phyloP scores from a whole-genome alignment of 2,329 filamentous ascomycete genomes.

The Albifimbria verrucaria region DNA sequence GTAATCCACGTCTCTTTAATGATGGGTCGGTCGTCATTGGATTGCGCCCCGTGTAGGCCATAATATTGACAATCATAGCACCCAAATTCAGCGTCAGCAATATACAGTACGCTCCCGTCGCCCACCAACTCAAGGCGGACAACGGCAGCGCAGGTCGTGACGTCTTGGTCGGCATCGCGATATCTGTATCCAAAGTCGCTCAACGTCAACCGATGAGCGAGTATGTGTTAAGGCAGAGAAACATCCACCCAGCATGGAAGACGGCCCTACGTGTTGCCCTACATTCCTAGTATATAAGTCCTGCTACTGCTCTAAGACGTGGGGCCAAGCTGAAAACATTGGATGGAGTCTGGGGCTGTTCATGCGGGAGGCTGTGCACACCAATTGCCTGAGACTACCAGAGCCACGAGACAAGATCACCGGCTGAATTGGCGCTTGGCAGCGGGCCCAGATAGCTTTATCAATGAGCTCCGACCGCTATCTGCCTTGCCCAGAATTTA shows the following conservation, averaged over 20 bases:
- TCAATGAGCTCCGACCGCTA: too few relatives aligned
- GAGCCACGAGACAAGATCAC: neutral
- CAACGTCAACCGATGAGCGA: too few relatives aligned
- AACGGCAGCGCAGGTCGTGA: too few relatives aligned
- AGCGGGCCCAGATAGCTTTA: neutral
- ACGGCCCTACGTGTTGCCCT: too few relatives aligned
- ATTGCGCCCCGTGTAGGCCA: constrained; percentile 1
- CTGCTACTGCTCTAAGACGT: too few relatives aligned
- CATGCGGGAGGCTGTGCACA: neutral
- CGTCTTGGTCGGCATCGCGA: too few relatives aligned
- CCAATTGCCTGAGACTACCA: neutral
- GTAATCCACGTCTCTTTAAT: neutral
- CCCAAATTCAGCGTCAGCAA: neutral
- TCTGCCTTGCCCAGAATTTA: too few relatives aligned
- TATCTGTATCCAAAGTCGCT: too few relatives aligned
- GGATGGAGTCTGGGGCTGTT: neutral
- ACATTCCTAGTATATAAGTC: neutral
- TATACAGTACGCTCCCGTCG: too few relatives aligned
- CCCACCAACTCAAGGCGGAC: too few relatives aligned
- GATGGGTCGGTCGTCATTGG: neutral
- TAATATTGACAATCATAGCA: neutral
- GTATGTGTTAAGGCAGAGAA: too few relatives aligned
- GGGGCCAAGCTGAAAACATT: neutral
- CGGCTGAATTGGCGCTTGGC: neutral
- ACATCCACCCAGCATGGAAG: too few relatives aligned